These are phyloP conservation scores for Centrapalus pauciflorus DNA, from an alignment of 129 eudicot genomes.

Conservation along the genomic window DNA sequence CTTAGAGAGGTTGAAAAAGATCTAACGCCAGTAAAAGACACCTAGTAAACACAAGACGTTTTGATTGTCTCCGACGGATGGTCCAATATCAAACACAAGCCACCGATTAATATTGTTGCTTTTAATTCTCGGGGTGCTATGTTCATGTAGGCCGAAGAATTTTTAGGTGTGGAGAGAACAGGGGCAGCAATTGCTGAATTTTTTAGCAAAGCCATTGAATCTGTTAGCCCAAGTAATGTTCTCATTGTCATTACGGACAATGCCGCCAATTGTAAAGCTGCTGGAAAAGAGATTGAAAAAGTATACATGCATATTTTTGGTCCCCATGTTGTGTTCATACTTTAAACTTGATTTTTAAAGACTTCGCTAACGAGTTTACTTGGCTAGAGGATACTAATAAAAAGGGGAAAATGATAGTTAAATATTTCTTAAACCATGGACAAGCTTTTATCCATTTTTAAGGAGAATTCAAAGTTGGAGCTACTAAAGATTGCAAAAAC, in stretches of 20 bases:
- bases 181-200: too few relatives aligned
- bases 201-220: too few relatives aligned
- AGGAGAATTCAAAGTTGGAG: too few relatives aligned
- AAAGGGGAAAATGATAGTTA: not conserved
- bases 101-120: slow-evolving; percentile 9
- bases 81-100: not conserved
- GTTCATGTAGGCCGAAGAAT: slow-evolving; percentile 7
- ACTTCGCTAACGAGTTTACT: not conserved
- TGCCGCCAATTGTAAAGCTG: too few relatives aligned
- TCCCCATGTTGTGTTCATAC: slow-evolving; percentile 26
- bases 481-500: not conserved
- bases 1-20: slow-evolving; percentile 9
- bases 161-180: too few relatives aligned
- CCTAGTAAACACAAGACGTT: not conserved
- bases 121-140: not conserved
- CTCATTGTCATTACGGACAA: too few relatives aligned
- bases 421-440: not conserved
- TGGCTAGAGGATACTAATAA: slow-evolving; percentile 7
- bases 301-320: slow-evolving; percentile 18
- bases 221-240: too few relatives aligned
- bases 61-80: not conserved
- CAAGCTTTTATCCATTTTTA: not conserved
- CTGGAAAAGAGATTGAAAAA: slow-evolving; percentile 8
- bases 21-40: not conserved
- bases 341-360: slow-evolving; percentile 2